Base-by-base conservation (phyloP, 2,329 filamentous ascomycete species). In the Fusarium newnesense region DNA sequence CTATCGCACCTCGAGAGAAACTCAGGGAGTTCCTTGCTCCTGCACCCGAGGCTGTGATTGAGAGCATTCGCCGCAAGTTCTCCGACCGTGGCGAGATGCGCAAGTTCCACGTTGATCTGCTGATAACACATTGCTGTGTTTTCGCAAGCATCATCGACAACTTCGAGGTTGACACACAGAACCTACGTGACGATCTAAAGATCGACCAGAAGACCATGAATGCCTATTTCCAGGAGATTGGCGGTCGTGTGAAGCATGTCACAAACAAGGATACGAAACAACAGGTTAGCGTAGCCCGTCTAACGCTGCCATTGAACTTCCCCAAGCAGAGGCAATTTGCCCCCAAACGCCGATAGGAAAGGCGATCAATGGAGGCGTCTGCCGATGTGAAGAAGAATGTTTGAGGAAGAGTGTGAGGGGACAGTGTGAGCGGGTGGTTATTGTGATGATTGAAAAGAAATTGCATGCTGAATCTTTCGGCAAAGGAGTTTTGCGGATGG, bases 271-370 rank as follows among this genome's bases (percentile, higher is more conserved):
- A 89, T 62, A 89, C 89, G 63, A 90, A 90, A 69, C 87, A 83
- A 67, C 81, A 81, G 64, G 76, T 82, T 36, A 83, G 87, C 67
- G 84, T 95, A 56, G 95, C 93, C 18, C 90, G 90, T 75, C 84
- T 98, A 77, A 89, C 88, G 76, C 81, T 98, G 70, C 96, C 96
- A 7, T 84, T 98, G 52, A 88, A 91, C 67, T 98, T 98, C 80
- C 96, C 96, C 3, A 95, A 92, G 84, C 82, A 83, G 75, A 79
- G 80, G 58, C 77, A 80, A 30, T 80, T 82, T 60, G 77, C 74
- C 18, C 77, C 77, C 18, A 78, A 78, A 60, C 75, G 77, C 32
- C 75, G 77, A 53, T 77, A 74, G 44, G 43, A 36, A 32, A 15
- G 11, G n/a, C 24, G 8, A 19, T 32, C 34, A 60, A 47, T 16